A percentile compares a stretch with the other conserved stretches of the same genome.
These are phyloP conservation scores for Pharnaceum exiguum DNA, from an alignment of 148 eudicot species.

Conservation along the genomic window DNA sequence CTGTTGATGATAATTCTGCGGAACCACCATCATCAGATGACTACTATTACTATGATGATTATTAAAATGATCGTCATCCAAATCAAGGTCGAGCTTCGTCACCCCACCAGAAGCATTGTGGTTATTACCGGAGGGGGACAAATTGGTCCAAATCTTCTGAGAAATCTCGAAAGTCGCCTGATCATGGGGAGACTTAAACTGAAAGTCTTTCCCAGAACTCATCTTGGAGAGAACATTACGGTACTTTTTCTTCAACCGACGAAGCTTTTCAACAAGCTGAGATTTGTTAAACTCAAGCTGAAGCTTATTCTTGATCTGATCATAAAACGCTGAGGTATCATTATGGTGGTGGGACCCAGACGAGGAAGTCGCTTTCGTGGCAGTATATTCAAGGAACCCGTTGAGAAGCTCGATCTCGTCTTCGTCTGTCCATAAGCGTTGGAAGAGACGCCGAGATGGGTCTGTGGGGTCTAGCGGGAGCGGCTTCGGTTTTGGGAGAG, in stretches of 20 bases:
- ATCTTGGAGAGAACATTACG: conserved; percentile 55
- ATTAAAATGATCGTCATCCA: conserved; percentile 37
- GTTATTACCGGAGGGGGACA: conserved; percentile 12
- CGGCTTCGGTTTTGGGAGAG: conserved; percentile 30
- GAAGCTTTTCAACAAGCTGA: conserved; percentile 82
- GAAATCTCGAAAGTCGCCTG: conserved; percentile 84
- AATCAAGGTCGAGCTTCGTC: conserved; percentile 33
- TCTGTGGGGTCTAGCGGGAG: conserved; percentile 41
- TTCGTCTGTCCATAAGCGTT: conserved; percentile 84
- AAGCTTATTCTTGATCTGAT: conserved; percentile 75
- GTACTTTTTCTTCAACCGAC: conserved; percentile 90
- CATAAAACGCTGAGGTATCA: conserved; percentile 85
- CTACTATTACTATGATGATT: neutral
- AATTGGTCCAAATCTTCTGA: conserved; percentile 64
- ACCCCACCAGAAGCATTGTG: neutral
- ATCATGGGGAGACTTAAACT: conserved; percentile 81
- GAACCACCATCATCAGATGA: neutral
- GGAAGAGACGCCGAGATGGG: conserved; percentile 68
- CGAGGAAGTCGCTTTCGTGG: conserved; percentile 37
- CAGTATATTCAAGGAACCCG: conserved; percentile 67
- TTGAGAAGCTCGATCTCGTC: conserved; percentile 91
- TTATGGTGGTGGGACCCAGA: conserved; percentile 72
- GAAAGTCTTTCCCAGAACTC: conserved; percentile 63
- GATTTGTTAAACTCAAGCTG: conserved; percentile 89
- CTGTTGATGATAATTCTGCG: conserved; percentile 8